Evolutionary conservation across 805 yeast species (phyloP).

Genomic region (Starmerella khaoyaiensis): DNA sequence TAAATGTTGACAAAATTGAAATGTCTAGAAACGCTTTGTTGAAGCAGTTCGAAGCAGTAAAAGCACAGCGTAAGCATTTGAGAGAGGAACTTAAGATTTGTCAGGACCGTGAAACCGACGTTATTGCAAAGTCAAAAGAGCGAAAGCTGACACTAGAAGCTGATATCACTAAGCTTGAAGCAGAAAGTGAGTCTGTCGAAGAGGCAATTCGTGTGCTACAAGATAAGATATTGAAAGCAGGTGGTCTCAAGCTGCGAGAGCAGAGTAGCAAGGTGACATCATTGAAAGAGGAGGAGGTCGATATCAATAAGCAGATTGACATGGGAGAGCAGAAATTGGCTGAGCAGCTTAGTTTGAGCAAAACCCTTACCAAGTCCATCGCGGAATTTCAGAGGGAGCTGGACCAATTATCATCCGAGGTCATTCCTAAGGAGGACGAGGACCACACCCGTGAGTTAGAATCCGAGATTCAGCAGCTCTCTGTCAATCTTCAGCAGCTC

Average conservation of each 20-base stretch:
- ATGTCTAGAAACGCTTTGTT: too few relatives aligned
- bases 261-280: conserved; percentile 78
- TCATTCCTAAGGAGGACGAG: conserved; percentile 13
- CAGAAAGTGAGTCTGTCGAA: conserved; percentile 44
- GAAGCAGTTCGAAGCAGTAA: conserved; percentile 32
- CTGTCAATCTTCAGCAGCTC: not conserved
- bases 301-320: conserved; percentile 30
- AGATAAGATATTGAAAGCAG: conserved; percentile 73
- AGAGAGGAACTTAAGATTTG: conserved; percentile 59
- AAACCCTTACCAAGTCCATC: conserved; percentile 26
- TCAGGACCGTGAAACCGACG: conserved; percentile 28
- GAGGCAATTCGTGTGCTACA: conserved; percentile 47
- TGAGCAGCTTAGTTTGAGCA: conserved; percentile 4
- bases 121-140: not conserved
- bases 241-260: conserved; percentile 63
- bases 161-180: conserved; percentile 34
- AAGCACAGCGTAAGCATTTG: conserved; percentile 37
- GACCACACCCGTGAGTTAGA: conserved; percentile 3
- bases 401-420: conserved; percentile 14
- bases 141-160: conserved; percentile 26
- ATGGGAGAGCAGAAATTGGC: conserved; percentile 37
- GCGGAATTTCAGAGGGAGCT: conserved; percentile 22
- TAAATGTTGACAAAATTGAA: conserved; percentile 38
- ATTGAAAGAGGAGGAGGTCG: conserved; percentile 38
- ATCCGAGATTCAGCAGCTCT: not conserved